These are phyloP conservation scores for Ascochyta lentis DNA, from an alignment of 2,329 filamentous ascomycete species.

Conservation along the genomic window DNA sequence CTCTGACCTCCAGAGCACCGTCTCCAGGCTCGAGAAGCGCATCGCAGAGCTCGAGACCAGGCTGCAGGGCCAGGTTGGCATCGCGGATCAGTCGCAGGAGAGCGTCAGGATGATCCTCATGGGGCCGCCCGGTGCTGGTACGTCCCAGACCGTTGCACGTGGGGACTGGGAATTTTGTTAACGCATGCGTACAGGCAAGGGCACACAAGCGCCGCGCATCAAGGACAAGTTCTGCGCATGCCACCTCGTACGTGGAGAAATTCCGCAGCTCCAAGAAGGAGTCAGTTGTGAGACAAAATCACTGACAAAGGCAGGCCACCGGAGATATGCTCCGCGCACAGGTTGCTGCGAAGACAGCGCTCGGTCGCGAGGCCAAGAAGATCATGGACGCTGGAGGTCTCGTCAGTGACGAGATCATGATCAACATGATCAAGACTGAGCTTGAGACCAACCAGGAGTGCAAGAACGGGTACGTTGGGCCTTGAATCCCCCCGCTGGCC, in stretches of 20 bases:
- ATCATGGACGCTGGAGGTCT: conserved; percentile 99
- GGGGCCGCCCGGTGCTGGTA: conserved; percentile 96
- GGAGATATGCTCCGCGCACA: conserved; percentile 99
- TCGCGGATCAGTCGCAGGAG: conserved; percentile 54
- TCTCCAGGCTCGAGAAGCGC: conserved; percentile 82
- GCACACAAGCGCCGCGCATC: conserved; percentile 96
- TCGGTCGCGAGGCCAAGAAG: conserved; percentile 98
- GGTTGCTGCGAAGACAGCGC: conserved; percentile 93
- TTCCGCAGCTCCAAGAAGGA: too few species aligned
- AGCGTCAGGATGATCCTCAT: conserved; percentile 96
- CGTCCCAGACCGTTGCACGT: conserved; percentile 44
- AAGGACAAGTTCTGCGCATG: conserved; percentile 98
- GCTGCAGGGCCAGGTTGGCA: conserved; percentile 55
- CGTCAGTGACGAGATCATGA: conserved; percentile 98
- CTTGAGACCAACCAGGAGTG: conserved; percentile 93
- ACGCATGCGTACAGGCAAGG: conserved; percentile 76
- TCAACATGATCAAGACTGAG: conserved; percentile 99
- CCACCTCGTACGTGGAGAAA: conserved; percentile 75
- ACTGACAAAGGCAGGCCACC: conserved; percentile 71
- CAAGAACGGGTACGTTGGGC: conserved; percentile 78
- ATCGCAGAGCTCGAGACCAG: conserved; percentile 84
- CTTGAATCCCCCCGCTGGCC: neutral
- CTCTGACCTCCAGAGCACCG: conserved; percentile 82
- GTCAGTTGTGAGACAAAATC: neutral
- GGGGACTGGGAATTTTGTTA: conserved; percentile 25